Evolutionary conservation across 257 asterid species (phyloP).

Genomic region (Przewalskia tangutica): DNA sequence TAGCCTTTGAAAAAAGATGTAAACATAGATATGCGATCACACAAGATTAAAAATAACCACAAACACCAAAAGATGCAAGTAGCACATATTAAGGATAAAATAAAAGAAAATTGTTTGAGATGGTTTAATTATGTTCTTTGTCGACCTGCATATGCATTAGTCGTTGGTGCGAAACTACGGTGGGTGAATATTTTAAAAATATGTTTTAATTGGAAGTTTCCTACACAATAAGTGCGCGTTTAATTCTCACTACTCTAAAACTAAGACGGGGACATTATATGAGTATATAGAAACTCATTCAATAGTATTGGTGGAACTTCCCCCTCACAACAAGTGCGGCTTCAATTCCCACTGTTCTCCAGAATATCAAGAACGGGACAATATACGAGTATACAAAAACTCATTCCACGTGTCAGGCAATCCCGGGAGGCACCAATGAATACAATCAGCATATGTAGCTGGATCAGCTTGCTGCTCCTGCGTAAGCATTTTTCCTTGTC

Average conservation of each 20-base stretch:
- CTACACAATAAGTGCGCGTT: background rate
- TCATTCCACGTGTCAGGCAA: conserved; percentile 78
- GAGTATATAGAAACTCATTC: conserved; percentile 47
- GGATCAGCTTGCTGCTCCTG: conserved; percentile 57
- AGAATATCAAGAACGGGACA: conserved; percentile 20
- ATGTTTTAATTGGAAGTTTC: background rate
- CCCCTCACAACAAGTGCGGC: background rate
- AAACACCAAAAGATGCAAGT: too few relatives aligned
- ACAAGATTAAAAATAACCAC: too few relatives aligned
- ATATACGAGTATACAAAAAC: conserved; percentile 28
- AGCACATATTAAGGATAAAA: too few relatives aligned
- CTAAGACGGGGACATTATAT: conserved; percentile 21
- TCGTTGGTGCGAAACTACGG: too few relatives aligned
- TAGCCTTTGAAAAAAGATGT: background rate
- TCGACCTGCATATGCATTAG: too few relatives aligned
- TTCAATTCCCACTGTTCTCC: background rate
- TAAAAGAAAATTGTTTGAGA: too few relatives aligned
- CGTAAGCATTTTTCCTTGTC: conserved; percentile 53
- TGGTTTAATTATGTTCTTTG: too few relatives aligned
- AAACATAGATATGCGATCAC: too few relatives aligned
- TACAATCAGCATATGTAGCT: conserved; percentile 52
- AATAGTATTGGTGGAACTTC: conserved; percentile 1
- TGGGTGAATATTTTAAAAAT: too few relatives aligned
- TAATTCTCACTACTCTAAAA: background rate
- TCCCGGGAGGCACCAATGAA: conserved; percentile 85